Evolutionary conservation across 257 asterid species (phyloP), one percentile per base, ranked within the genome.

Genomic region (Plantago major): DNA sequence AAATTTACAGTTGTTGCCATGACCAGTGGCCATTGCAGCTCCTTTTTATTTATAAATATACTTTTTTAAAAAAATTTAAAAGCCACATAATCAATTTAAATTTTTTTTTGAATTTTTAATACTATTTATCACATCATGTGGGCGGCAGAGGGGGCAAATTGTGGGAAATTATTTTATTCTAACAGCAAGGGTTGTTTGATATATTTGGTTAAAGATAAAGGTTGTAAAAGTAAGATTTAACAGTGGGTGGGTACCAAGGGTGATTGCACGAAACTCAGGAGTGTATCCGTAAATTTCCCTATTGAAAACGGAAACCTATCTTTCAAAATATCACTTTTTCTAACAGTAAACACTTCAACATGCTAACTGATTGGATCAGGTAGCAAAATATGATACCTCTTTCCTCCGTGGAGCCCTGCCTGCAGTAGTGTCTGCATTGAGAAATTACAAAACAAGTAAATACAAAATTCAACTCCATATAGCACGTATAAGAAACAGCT

Each of bases 361-460:
- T 52, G 22, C 14, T 58, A 50, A 44, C 15, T 61, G 17, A 54
- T 22, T 15, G 51, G 45, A 48, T 55, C 30, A 47, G 49, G 49
- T 50, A 55, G 58, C 46, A 58, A 12, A 11, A 17, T 17, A 49
- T 44, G 13, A 22, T 72, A 93, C 97, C 88, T 78, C 66, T 79
- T 80, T 88, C 80, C 14, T 65, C 79, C 4, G 84, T 87, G 46
- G 94, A 74, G 67, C 99, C 99, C 80, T 73, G 86, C 85, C 87
- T 74, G 84, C 99, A 93, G 76, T 86, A 93, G 80, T 87, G 84
- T 63, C 99, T 93, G 99, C 63, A 79, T 71, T 69, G 70, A 62
- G 16, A 53, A 70, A 55, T 33, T 40, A 47, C 53, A 66, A 66
- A 42, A 65, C 72, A 42, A 71, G 66, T 65, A 66, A 18, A 66